Evolutionary conservation across 768 basidiomycete species (phyloP), one percentile per base, ranked within the genome.

Genomic region (Tubosaeta sp.): DNA sequence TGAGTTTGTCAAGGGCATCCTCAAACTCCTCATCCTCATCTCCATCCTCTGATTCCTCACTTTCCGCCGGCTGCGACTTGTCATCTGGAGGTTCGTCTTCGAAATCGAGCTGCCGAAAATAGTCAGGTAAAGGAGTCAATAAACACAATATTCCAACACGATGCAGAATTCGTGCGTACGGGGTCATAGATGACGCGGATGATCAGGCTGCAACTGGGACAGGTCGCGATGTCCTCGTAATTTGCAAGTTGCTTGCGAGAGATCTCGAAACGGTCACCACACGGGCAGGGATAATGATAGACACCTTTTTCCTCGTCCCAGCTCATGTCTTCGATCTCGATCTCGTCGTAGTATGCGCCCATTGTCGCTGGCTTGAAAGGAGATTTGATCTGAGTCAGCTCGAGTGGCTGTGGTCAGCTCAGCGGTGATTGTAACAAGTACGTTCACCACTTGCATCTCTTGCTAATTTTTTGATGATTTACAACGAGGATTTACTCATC

Each of bases 221-320:
- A 98, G 45, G 82, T 94, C 21, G 94, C 95, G 41, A 94, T 83
- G 66, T 98, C 96, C 61, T 97, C 96, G 49, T 82, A 96, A 58
- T 93, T 76, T 40, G 83, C 80, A 8, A 97, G 82, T 70, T 97
- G 93, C 55, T 74, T 73, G 59, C 87, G 81, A 27, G 87, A 83
- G 58, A 98, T 97, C 70, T 98, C 95, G 72, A 98, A 99, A 36
- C 94, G 84, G 72, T 99, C 95, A 9, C 95, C 95, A 63, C 95
- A 98, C 1, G 95, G 94, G 64, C 94, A 99, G 0, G 94, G 95
- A 68, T 94, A 96, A 75, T 98, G 94, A 63, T 85, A 97, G 5
- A 97, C 87, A 36, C 77, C 66, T 64, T 86, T 89, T 49, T 77
- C 81, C 21, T 77, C 76, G 67, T 95, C 93, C 90, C 91, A 96